phyloP scores from a whole-genome alignment of 2,329 filamentous ascomycete species.

The Fusarium coffeatum region DNA sequence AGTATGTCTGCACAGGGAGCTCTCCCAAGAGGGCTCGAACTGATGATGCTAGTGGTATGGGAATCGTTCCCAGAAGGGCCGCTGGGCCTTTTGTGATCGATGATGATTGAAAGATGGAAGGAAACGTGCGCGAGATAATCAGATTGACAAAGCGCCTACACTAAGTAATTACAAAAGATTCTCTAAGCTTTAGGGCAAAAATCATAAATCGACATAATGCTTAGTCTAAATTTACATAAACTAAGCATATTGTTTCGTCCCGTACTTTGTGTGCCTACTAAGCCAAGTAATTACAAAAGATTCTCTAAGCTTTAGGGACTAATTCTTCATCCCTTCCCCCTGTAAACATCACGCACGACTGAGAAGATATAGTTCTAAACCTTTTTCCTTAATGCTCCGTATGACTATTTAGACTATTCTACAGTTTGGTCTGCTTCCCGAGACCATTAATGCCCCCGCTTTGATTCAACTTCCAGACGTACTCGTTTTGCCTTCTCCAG shows the following conservation, averaged over 20 bases:
- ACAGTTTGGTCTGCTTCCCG: conserved; percentile 35
- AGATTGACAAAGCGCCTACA: conserved; percentile 9
- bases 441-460: conserved; percentile 18
- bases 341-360: not conserved
- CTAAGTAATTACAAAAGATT: not conserved
- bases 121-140: not conserved
- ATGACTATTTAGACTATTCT: conserved; percentile 45
- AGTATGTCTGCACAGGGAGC: not conserved
- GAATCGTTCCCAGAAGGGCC: not conserved
- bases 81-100: not conserved
- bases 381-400: conserved; percentile 14
- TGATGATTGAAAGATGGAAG: not conserved
- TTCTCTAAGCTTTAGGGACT: not conserved
- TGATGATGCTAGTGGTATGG: not conserved
- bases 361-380: not conserved
- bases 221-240: not conserved
- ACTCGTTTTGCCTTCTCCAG: conserved; percentile 14
- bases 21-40: not conserved
- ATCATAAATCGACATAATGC: not conserved
- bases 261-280: not conserved
- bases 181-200: not conserved
- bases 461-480: conserved; percentile 11
- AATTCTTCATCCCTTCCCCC: no score
- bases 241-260: not conserved
- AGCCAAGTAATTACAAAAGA: not conserved